phyloP scores from a whole-genome alignment of 2,329 filamentous ascomycete genomes.

The Trichoderma afroharzianum region DNA sequence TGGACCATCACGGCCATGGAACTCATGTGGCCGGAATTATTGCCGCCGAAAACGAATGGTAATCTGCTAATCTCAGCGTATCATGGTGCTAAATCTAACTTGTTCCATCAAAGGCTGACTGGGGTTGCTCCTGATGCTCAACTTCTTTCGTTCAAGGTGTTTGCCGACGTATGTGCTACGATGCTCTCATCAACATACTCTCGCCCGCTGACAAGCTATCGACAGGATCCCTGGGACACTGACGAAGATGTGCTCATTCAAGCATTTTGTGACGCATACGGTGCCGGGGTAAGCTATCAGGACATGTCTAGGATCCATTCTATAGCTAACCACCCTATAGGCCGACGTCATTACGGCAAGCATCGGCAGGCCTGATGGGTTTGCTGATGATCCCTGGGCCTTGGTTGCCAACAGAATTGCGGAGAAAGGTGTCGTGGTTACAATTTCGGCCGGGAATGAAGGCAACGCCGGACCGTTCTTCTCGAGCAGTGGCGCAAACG shows the following conservation, averaged over 20 bases:
- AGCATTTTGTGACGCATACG: slow-evolving; percentile 36
- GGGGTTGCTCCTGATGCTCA: slow-evolving; percentile 45
- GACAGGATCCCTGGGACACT: slow-evolving; percentile 29
- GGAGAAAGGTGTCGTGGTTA: slow-evolving; percentile 45
- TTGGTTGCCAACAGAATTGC: slow-evolving; percentile 40
- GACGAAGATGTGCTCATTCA: slow-evolving; percentile 36
- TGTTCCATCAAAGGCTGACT: slow-evolving; percentile 31
- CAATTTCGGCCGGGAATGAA: slow-evolving; percentile 50
- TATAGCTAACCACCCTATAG: slow-evolving; percentile 21
- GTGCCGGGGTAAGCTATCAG: slow-evolving; percentile 27
- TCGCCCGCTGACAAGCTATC: not conserved
- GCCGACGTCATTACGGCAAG: slow-evolving; percentile 44
- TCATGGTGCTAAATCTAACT: not conserved
- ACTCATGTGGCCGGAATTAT: slow-evolving; percentile 44
- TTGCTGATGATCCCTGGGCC: slow-evolving; percentile 41
- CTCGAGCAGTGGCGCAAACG: slow-evolving; percentile 32
- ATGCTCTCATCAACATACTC: not conserved
- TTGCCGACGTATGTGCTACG: slow-evolving; percentile 31
- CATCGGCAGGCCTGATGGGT: slow-evolving; percentile 38
- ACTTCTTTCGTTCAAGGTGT: slow-evolving; percentile 43
- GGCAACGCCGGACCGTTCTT: slow-evolving; percentile 48
- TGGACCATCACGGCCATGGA: slow-evolving; percentile 24
- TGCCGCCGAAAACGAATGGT: slow-evolving; percentile 41
- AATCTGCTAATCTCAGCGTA: not conserved
- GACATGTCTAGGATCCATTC: not conserved